These are phyloP conservation scores for Clathrospora elynae DNA, from an alignment of 2,329 filamentous ascomycete genomes.

Conservation along the genomic window DNA sequence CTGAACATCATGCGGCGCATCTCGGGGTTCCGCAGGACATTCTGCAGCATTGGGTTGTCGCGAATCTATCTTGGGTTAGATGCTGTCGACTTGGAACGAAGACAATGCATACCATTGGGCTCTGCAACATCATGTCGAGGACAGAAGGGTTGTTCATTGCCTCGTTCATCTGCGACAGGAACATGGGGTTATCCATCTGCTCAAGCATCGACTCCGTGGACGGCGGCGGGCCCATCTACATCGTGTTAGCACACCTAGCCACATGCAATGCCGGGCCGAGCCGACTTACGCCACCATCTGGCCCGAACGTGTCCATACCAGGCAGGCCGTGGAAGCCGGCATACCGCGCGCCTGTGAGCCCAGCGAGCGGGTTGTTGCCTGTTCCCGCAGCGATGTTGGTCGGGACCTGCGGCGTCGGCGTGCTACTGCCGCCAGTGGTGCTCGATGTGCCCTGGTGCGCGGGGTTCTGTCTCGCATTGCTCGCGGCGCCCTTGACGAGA, in stretches of 20 bases:
- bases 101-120: constrained; percentile 56
- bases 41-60: constrained; percentile 83
- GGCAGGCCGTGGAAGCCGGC: constrained; percentile 90
- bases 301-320: constrained; percentile 85
- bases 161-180: constrained; percentile 88
- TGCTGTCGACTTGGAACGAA: neutral
- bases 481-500: constrained; percentile 93
- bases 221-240: constrained; percentile 88
- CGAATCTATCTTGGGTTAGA: constrained; percentile 61
- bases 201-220: constrained; percentile 79
- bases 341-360: constrained; percentile 89
- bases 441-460: constrained; percentile 53
- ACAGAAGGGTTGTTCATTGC: constrained; percentile 94
- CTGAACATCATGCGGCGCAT: constrained; percentile 94
- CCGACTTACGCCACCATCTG: constrained; percentile 86
- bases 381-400: constrained; percentile 78
- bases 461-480: constrained; percentile 70
- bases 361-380: constrained; percentile 85
- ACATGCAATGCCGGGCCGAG: neutral
- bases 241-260: constrained; percentile 22
- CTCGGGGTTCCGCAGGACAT: constrained; percentile 85
- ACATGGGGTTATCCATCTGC: constrained; percentile 87
- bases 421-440: constrained; percentile 46
- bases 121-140: constrained; percentile 74
- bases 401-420: constrained; percentile 66